phyloP scores from a whole-genome alignment of 225 moss, liverwort and hornwort species.

The Bryoerythrophyllum caledonicum region DNA sequence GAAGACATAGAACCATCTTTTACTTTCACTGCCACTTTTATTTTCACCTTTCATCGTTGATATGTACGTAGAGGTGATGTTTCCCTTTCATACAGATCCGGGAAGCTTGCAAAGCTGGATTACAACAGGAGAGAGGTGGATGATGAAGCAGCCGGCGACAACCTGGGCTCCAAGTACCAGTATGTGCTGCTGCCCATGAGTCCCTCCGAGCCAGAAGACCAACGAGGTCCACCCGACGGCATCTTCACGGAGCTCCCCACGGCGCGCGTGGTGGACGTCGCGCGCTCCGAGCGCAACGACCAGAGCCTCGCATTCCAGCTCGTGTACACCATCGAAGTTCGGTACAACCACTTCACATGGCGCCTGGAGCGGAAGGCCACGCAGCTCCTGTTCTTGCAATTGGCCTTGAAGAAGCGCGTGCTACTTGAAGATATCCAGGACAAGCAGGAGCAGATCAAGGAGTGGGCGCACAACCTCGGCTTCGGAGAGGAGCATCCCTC shows the following conservation, averaged over 20 bases:
- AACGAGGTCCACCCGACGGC: constrained; percentile 9
- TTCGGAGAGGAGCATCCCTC: constrained; percentile 53
- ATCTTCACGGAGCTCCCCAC: constrained; percentile 49
- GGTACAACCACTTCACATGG: constrained; percentile 52
- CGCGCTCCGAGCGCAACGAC: constrained; percentile 52
- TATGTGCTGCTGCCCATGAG: constrained; percentile 53
- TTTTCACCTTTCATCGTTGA: no score
- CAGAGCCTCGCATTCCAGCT: constrained; percentile 53
- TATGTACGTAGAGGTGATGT: no score
- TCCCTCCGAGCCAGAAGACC: no score
- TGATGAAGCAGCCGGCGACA: constrained; percentile 19
- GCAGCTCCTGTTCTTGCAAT: constrained; percentile 49
- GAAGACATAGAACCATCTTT: no score
- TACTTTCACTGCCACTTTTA: no score
- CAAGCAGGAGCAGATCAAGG: constrained; percentile 54
- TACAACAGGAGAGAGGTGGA: constrained; percentile 30
- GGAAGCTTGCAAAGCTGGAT: constrained; percentile 36
- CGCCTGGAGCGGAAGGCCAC: constrained; percentile 50
- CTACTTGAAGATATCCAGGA: constrained; percentile 53
- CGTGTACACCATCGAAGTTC: constrained; percentile 46
- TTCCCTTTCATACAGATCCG: constrained; percentile 2
- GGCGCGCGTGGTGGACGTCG: constrained; percentile 46
- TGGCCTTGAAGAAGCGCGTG: constrained; percentile 48
- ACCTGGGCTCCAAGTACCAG: constrained; percentile 42
- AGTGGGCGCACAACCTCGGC: constrained; percentile 53